phyloP scores from a whole-genome alignment of 2,329 filamentous ascomycete species.

The Ascocoryne sarcoides region DNA sequence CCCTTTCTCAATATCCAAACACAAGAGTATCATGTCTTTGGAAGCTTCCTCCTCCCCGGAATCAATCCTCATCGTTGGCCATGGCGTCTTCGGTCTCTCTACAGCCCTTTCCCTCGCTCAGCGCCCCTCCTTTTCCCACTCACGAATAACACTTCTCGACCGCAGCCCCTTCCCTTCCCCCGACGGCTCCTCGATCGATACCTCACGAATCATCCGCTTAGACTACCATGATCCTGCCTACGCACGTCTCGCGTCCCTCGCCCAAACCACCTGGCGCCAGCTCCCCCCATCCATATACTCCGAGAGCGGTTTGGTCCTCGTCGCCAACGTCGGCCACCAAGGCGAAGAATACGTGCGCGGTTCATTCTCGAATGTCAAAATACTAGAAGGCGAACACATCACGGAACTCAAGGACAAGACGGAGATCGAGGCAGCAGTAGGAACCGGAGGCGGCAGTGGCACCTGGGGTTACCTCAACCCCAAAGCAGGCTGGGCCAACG shows the following conservation, averaged over 20 bases:
- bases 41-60: conserved; percentile 27
- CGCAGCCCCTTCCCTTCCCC: conserved; percentile 48
- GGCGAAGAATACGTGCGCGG: conserved; percentile 45
- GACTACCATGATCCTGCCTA: conserved; percentile 82
- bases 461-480: conserved; percentile 66
- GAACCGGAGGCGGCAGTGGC: conserved; percentile 45
- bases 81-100: conserved; percentile 49
- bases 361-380: conserved; percentile 52
- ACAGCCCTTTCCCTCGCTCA: conserved; percentile 63
- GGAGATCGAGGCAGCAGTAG: conserved; percentile 37
- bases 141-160: conserved; percentile 52
- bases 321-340: conserved; percentile 39
- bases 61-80: conserved; percentile 58
- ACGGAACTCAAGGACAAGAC: conserved; percentile 35
- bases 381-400: conserved; percentile 25
- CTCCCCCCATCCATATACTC: conserved; percentile 43
- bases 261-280: conserved; percentile 62
- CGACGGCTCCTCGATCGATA: conserved; percentile 54
- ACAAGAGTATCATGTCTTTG: too few relatives aligned
- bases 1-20: too few relatives aligned
- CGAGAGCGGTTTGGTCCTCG: conserved; percentile 60
- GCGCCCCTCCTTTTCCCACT: conserved; percentile 42
- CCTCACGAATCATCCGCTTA: conserved; percentile 53
- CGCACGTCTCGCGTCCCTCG: conserved; percentile 60
- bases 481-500: conserved; percentile 72